phyloP scores from a whole-genome alignment of 129 eudicot species.

The Artemisia argyi region DNA sequence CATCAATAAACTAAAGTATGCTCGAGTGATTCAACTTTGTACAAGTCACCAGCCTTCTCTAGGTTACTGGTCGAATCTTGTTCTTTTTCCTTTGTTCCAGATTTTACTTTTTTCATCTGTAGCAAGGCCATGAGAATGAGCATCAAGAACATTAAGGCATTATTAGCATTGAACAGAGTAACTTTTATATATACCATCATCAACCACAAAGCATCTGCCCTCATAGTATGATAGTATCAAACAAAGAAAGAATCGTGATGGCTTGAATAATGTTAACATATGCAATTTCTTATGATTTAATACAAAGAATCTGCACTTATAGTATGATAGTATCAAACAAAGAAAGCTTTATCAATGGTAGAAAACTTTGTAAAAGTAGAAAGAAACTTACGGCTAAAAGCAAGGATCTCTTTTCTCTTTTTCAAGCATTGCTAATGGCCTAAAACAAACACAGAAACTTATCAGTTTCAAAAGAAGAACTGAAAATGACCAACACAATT shows the following conservation, averaged over 20 bases:
- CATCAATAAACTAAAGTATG: conserved; percentile 17
- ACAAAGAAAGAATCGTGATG: too few relatives aligned
- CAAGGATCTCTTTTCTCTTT: conserved; percentile 83
- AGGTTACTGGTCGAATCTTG: conserved; percentile 44
- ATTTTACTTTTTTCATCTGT: conserved; percentile 96
- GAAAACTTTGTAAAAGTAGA: not conserved
- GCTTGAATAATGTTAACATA: too few relatives aligned
- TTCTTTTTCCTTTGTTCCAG: conserved; percentile 51
- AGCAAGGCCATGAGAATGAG: conserved; percentile 8
- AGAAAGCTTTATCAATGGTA: too few relatives aligned
- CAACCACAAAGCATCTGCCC: not conserved
- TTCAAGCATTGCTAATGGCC: conserved; percentile 96
- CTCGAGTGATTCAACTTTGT: conserved; percentile 64
- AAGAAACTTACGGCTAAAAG: conserved; percentile 72
- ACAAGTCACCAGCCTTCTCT: conserved; percentile 63
- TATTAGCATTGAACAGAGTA: not conserved
- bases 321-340: too few relatives aligned
- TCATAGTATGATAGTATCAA: too few relatives aligned
- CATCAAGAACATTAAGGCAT: not conserved
- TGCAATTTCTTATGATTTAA: too few relatives aligned
- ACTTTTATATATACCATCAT: not conserved
- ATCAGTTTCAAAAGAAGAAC: not conserved
- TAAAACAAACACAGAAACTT: conserved; percentile 21
- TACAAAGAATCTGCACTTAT: too few relatives aligned
- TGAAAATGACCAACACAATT: not conserved